Evolutionary conservation across 257 asterid genomes (phyloP).

Genomic region (Penstemon barbatus): DNA sequence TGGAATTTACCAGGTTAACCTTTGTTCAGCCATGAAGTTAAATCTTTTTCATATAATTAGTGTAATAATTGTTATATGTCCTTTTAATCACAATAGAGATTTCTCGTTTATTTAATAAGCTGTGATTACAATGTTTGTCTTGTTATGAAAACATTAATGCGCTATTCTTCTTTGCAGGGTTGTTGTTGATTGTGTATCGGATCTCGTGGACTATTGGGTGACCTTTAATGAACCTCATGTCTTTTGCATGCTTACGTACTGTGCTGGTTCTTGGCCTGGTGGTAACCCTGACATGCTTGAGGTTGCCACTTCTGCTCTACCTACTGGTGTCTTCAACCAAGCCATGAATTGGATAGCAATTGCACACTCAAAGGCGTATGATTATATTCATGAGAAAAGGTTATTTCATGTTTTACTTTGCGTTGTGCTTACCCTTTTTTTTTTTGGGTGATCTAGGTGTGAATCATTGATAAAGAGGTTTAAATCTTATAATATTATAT

Average conservation of each 20-base stretch:
- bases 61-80: background rate
- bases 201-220: slow-evolving; percentile 92
- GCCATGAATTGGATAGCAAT: slow-evolving; percentile 83
- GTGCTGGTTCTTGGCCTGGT: slow-evolving; percentile 99
- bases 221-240: slow-evolving; percentile 93
- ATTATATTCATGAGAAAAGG: slow-evolving; percentile 87
- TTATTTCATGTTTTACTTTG: slow-evolving; percentile 22
- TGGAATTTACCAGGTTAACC: slow-evolving; percentile 83
- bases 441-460: slow-evolving; percentile 6
- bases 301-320: slow-evolving; percentile 88
- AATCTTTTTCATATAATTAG: background rate
- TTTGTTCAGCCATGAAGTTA: background rate
- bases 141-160: background rate
- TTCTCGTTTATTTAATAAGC: background rate
- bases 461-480: background rate
- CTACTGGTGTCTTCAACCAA: slow-evolving; percentile 82
- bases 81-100: background rate
- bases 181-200: slow-evolving; percentile 78
- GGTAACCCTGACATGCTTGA: slow-evolving; percentile 98
- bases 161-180: slow-evolving; percentile 48
- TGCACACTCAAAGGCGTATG: slow-evolving; percentile 87
- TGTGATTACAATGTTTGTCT: background rate
- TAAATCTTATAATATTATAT: background rate
- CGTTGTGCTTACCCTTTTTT: background rate
- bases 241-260: slow-evolving; percentile 88